These are phyloP conservation scores for Eucommia ulmoides DNA, from an alignment of 257 asterid genomes.

Conservation along the genomic window DNA sequence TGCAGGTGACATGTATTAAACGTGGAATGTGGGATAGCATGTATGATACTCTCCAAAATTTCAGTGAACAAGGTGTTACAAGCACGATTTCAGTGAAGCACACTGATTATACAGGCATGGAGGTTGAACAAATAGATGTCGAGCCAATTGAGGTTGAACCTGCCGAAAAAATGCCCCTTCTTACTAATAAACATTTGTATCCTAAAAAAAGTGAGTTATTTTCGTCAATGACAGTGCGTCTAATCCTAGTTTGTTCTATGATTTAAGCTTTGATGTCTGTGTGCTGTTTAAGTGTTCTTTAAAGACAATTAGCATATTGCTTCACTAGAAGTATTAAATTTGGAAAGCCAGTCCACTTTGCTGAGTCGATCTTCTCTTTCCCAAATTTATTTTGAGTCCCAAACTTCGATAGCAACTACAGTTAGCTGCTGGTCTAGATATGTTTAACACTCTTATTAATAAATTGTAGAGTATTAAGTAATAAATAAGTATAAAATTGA, in stretches of 20 bases:
- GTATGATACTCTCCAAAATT: slow-evolving; percentile 44
- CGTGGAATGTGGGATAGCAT: slow-evolving; percentile 63
- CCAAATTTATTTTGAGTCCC: no score
- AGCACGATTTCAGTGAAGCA: slow-evolving; percentile 25
- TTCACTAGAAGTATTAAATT: no score
- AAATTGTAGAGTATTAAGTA: no score
- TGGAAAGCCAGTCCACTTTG: no score
- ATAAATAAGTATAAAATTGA: no score
- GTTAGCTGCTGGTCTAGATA: no score
- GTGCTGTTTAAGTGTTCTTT: neutral
- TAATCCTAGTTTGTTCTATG: slow-evolving; percentile 4
- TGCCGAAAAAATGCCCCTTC: slow-evolving; percentile 31
- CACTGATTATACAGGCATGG: slow-evolving; percentile 36
- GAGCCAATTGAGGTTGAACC: slow-evolving; percentile 50
- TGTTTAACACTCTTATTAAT: no score
- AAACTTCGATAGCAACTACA: no score
- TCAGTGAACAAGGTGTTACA: slow-evolving; percentile 20
- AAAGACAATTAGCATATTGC: neutral
- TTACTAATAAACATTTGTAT: slow-evolving; percentile 17
- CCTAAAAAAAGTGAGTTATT: slow-evolving; percentile 35
- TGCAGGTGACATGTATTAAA: slow-evolving; percentile 67
- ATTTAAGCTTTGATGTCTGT: neutral
- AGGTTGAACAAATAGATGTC: no score
- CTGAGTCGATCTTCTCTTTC: no score
- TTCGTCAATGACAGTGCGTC: slow-evolving; percentile 4